These are phyloP conservation scores for Eucalyptus decipiens DNA, from an alignment of 345 rosid species.

Conservation along the genomic window DNA sequence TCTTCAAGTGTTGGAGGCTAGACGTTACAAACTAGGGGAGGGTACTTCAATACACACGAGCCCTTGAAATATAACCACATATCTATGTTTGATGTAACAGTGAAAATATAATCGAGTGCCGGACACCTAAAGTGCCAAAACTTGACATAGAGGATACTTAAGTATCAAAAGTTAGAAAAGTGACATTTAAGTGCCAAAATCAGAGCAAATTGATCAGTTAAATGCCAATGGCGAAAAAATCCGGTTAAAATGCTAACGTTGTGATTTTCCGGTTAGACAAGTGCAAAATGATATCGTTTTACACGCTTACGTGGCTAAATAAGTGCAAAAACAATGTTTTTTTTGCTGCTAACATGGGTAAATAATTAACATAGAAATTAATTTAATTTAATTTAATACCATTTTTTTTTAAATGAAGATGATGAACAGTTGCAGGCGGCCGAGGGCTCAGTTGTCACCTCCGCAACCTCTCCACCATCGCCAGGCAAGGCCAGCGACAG, in stretches of 20 bases:
- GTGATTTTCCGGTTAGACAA: rapidly evolving
- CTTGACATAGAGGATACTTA: too few relatives aligned
- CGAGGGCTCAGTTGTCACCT: rapidly evolving
- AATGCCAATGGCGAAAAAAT: rapidly evolving
- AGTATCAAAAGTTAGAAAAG: too few relatives aligned
- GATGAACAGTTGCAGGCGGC: rapidly evolving
- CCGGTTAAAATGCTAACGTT: rapidly evolving
- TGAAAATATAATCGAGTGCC: neutral
- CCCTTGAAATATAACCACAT: neutral
- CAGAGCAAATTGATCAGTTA: rapidly evolving
- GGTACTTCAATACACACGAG: neutral
- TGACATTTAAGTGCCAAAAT: too few relatives aligned
- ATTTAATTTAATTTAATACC: too few relatives aligned
- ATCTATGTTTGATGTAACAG: too few relatives aligned
- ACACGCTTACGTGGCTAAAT: rapidly evolving
- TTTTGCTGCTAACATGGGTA: rapidly evolving
- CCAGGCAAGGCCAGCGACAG: rapidly evolving
- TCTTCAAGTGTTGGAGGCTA: neutral
- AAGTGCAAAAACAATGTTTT: rapidly evolving
- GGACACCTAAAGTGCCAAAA: too few relatives aligned
- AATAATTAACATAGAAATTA: too few relatives aligned
- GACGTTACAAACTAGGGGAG: neutral
- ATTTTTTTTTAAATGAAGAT: too few relatives aligned
- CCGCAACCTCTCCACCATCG: rapidly evolving
- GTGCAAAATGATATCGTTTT: rapidly evolving